phyloP scores from a whole-genome alignment of 495 filamentous ascomycete species.

The Cercophora newfieldiana region DNA sequence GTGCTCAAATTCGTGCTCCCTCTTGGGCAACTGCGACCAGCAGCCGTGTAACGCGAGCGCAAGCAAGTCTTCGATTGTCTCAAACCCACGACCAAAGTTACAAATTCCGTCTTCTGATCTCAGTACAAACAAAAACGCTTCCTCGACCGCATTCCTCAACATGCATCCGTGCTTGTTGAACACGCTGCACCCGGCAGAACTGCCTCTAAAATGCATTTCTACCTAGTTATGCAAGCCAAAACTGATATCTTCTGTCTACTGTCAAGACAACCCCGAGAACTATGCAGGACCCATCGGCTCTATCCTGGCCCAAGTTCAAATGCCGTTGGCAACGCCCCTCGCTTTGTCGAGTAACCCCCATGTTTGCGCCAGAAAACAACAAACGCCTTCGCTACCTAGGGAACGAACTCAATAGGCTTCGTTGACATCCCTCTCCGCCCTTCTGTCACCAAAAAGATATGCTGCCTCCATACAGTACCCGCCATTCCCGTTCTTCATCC shows the following conservation, averaged over 20 bases:
- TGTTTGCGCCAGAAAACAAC: conserved; percentile 10
- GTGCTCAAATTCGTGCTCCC: too few relatives aligned
- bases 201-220: conserved; percentile 9
- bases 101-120: too few relatives aligned
- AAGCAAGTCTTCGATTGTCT: too few relatives aligned
- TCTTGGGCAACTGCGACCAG: too few relatives aligned
- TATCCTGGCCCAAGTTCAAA: conserved; percentile 1
- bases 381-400: neutral
- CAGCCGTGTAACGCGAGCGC: too few relatives aligned
- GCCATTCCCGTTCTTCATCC: conserved; percentile 62
- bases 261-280: neutral
- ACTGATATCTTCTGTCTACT: conserved; percentile 8
- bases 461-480: conserved; percentile 88
- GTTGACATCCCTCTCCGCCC: conserved; percentile 32
- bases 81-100: too few relatives aligned
- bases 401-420: conserved; percentile 31
- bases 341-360: neutral
- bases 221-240: conserved; percentile 12
- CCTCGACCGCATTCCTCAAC: too few relatives aligned
- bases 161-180: too few relatives aligned
- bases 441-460: conserved; percentile 69
- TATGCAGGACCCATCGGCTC: conserved; percentile 1
- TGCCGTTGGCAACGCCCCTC: neutral
- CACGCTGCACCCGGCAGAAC: neutral
- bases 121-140: too few relatives aligned